These are phyloP conservation scores for Perilla frutescens DNA, from an alignment of 257 asterid genomes.

Conservation along the genomic window DNA sequence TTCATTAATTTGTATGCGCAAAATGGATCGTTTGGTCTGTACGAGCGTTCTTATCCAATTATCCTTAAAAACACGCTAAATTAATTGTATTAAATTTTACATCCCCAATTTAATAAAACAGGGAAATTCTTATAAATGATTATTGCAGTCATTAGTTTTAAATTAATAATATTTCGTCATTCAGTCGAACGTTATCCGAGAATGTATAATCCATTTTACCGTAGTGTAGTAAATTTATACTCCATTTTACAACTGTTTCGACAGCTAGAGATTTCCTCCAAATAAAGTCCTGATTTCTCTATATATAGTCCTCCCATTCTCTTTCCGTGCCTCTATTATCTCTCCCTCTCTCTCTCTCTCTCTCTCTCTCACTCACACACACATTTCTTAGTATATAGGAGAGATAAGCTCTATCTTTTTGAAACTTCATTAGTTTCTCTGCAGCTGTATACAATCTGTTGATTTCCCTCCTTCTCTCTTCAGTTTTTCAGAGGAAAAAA, in stretches of 20 bases:
- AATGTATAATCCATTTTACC: neutral
- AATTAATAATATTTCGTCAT: neutral
- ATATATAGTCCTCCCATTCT: conserved; percentile 4
- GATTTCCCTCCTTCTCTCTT: neutral
- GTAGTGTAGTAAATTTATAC: neutral
- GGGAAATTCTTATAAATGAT: neutral
- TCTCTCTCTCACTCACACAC: neutral
- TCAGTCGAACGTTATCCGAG: neutral
- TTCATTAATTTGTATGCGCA: conserved; percentile 6
- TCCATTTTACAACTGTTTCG: neutral
- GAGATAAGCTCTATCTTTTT: neutral
- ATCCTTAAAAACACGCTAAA: neutral
- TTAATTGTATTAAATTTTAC: neutral
- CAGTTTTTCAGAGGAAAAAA: conserved; percentile 24
- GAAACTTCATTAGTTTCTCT: neutral
- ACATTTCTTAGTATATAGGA: neutral
- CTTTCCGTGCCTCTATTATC: neutral
- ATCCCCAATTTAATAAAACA: neutral
- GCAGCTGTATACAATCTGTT: neutral
- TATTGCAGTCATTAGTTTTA: neutral
- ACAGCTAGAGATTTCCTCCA: conserved; percentile 36
- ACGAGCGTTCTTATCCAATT: conserved; percentile 9
- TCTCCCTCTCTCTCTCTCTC: neutral
- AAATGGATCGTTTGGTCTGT: conserved; percentile 1
- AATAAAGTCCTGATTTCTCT: neutral